Evolutionary conservation across 2,329 filamentous ascomycete genomes (phyloP), one percentile per base, ranked within the genome.

Genomic region (Alternaria sp.): DNA sequence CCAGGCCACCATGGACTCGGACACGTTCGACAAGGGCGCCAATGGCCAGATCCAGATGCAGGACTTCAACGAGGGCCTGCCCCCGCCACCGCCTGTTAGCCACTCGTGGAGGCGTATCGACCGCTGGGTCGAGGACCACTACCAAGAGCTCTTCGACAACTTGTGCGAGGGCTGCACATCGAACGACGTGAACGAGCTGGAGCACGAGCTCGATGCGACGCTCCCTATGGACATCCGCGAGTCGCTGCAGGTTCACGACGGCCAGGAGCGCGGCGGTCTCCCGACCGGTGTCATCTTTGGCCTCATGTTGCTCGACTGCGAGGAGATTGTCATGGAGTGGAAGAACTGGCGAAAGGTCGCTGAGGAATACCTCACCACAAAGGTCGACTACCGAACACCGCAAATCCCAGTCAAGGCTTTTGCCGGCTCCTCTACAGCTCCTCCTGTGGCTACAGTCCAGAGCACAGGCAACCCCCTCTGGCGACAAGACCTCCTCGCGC

Each of bases 241-340:
- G 73, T 98, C 95, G 2, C 82, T 97, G 71, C 89, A 91, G 82
- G 79, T 93, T 54, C 95, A 99, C 78, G 95, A 99, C 74, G 95
- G 95, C n/a, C 95, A 99, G 80, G 95, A 99, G 81, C 91, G 95
- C 65, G 92, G 93, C 63, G 95, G 95, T 65, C 86, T 86, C 58
- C 95, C 95, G 1, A 97, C 94, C 0, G 95, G 95, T 64, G 91
- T 98, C 68, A 88, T 99, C 62, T 98, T 99, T 72, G 88, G 94
- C 61, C 91, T 88, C 76, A 99, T 99, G 95, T 82, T 99, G 65
- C 87, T 99, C 59, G 95, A 99, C 79, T 98, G 95, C 75, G 95
- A 99, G 79, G 95, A 99, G 76, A 97, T 99, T 69, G 90, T 97
- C 22, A 93, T 97, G 78, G 95, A 99, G 78, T 98, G 94, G 92